Evolutionary conservation across 2,329 filamentous ascomycete species (phyloP).

Genomic region (Pseudonectria buxi): DNA sequence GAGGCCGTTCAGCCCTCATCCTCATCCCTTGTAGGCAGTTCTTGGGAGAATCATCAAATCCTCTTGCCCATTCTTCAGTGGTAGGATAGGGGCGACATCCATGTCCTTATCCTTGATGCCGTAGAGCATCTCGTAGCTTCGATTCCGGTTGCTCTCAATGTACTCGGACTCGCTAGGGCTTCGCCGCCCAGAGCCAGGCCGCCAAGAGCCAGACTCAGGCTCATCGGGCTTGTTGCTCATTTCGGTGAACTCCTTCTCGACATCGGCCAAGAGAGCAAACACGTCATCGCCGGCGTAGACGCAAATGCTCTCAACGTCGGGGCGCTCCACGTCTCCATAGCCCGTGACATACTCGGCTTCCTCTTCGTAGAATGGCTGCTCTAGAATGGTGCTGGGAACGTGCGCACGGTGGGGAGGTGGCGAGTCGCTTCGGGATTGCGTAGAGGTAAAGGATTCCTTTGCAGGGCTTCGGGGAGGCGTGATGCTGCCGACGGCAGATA

Average conservation of each 20-base stretch:
- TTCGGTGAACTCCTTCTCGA: slow-evolving; percentile 43
- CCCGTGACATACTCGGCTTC: slow-evolving; percentile 24
- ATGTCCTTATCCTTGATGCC: slow-evolving; percentile 21
- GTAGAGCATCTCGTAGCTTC: slow-evolving; percentile 45
- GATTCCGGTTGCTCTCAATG: slow-evolving; percentile 39
- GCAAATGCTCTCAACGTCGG: slow-evolving; percentile 56
- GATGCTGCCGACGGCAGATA: slow-evolving; percentile 35
- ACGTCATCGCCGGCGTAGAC: slow-evolving; percentile 63
- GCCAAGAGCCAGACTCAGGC: background rate
- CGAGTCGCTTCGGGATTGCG: slow-evolving; percentile 31
- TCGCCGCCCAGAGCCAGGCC: background rate
- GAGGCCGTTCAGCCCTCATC: background rate
- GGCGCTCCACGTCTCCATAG: slow-evolving; percentile 24
- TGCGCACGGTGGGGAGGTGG: slow-evolving; percentile 47
- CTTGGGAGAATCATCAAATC: slow-evolving; percentile 39
- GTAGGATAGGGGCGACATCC: slow-evolving; percentile 26
- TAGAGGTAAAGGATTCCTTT: slow-evolving; percentile 31
- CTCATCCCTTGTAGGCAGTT: slow-evolving; percentile 42
- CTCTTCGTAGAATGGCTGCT: slow-evolving; percentile 42
- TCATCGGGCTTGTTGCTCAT: slow-evolving; percentile 23
- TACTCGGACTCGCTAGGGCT: slow-evolving; percentile 22
- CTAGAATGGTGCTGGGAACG: slow-evolving; percentile 50
- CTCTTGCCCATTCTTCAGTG: slow-evolving; percentile 26
- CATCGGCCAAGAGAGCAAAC: slow-evolving; percentile 59
- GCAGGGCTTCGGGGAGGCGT: slow-evolving; percentile 55